phyloP scores from a whole-genome alignment of 2,329 filamentous ascomycete genomes.

The Helminthosporium solani region DNA sequence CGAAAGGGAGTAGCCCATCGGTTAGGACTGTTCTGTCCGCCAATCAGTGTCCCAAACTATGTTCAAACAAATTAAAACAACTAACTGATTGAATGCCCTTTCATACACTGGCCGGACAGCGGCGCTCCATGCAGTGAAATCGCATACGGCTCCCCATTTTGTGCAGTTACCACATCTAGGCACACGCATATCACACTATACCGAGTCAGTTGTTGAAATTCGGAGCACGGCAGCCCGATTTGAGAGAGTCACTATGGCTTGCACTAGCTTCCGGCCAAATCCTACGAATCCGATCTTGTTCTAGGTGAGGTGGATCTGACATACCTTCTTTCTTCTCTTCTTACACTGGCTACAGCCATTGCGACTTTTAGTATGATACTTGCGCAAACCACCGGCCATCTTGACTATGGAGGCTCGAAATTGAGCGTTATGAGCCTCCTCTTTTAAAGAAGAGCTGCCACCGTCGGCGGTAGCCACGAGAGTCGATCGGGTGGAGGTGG shows the following conservation, averaged over 20 bases:
- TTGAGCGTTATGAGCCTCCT: neutral
- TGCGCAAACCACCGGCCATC: slow-evolving; percentile 17
- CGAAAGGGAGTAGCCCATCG: slow-evolving; percentile 6
- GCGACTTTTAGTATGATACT: slow-evolving; percentile 24
- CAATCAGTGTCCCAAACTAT: slow-evolving; percentile 1
- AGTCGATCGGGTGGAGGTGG: slow-evolving; percentile 3
- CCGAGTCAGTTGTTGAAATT: slow-evolving; percentile 3
- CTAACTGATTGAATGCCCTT: slow-evolving; percentile 8
- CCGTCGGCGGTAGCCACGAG: slow-evolving; percentile 3
- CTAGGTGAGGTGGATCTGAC: neutral
- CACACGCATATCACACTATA: slow-evolving; percentile 24
- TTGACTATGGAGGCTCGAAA: neutral
- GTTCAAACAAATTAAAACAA: neutral
- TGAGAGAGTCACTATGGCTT: slow-evolving; percentile 1
- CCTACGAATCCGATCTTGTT: neutral
- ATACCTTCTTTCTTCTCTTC: slow-evolving; percentile 21
- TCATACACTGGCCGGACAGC: slow-evolving; percentile 12
- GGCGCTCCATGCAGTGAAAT: slow-evolving; percentile 18
- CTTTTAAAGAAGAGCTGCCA: slow-evolving; percentile 2
- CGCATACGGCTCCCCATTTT: slow-evolving; percentile 25
- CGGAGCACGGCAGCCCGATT: neutral
- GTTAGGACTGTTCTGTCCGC: slow-evolving; percentile 3
- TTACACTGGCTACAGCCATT: slow-evolving; percentile 30
- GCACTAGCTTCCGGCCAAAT: slow-evolving; percentile 1
- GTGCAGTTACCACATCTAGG: slow-evolving; percentile 23